Conservation (phyloP, 441 rosid genomes). For the Kokia cookei region DNA sequence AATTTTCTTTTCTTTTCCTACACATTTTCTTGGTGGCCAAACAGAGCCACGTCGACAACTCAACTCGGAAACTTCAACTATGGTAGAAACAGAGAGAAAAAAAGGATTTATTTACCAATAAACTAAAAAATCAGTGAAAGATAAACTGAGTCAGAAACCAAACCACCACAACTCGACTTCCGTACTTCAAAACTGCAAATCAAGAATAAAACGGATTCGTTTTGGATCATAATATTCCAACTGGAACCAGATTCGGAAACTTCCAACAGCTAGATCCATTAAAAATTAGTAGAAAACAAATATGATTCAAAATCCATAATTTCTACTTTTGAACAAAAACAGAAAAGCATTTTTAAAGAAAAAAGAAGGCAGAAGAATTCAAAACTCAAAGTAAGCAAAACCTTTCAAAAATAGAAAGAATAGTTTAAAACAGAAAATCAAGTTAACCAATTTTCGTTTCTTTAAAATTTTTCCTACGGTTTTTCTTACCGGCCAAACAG, state of each 20-base stretch:
- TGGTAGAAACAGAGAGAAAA: neutral
- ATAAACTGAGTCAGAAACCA: neutral
- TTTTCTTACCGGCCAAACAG: slow-evolving; percentile 14
- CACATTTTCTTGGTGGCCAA: slow-evolving; percentile 6
- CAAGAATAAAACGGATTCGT: neutral
- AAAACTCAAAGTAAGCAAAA: neutral
- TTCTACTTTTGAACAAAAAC: too few relatives aligned
- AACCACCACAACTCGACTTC: neutral
- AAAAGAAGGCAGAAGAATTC: neutral
- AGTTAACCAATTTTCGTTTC: neutral
- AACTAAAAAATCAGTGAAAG: neutral
- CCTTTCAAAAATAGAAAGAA: neutral
- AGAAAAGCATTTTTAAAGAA: too few relatives aligned
- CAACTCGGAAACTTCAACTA: slow-evolving; percentile 1
- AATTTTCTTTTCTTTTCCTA: neutral
- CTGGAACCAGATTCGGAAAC: neutral
- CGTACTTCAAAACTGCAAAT: neutral
- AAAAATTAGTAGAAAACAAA: too few relatives aligned
- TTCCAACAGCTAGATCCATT: too few relatives aligned
- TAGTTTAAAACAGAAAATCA: neutral
- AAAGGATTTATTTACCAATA: neutral
- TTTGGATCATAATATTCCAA: neutral
- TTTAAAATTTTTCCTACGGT: neutral
- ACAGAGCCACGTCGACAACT: neutral
- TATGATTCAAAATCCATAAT: too few relatives aligned